phyloP scores from a whole-genome alignment of 192 early-diverging fungal species.

The Umbelopsis sp. region DNA sequence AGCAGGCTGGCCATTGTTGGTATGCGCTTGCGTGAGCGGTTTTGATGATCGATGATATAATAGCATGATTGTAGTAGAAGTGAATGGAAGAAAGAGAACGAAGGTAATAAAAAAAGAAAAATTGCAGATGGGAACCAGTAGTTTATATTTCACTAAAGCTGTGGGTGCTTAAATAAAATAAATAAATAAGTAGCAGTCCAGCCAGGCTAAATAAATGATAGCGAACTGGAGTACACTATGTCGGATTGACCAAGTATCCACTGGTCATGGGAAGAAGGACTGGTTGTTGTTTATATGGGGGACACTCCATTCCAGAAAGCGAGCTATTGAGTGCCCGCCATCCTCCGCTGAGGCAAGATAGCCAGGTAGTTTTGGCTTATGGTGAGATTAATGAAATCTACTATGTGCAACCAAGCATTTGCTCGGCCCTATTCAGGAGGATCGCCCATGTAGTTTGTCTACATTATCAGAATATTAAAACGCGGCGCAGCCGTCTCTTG shows the following conservation, averaged over 20 bases:
- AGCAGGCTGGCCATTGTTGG: neutral
- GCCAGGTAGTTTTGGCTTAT: no score
- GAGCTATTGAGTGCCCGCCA: neutral
- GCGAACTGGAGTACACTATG: neutral
- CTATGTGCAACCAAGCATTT: neutral
- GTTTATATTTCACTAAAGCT: neutral
- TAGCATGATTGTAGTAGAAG: conserved; percentile 4
- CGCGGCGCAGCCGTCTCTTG: no score
- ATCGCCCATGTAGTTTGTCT: neutral
- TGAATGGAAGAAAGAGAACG: neutral
- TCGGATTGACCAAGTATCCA: conserved; percentile 9
- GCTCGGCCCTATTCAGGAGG: neutral
- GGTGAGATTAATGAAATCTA: no score
- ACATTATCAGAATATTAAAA: neutral
- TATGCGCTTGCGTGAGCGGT: neutral
- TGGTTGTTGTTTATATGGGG: conserved; percentile 15
- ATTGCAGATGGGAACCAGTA: conserved; percentile 4
- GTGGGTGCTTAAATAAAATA: neutral
- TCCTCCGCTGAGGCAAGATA: neutral
- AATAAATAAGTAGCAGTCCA: neutral
- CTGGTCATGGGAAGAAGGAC: conserved; percentile 18
- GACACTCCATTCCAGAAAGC: neutral
- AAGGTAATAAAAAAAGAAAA: neutral
- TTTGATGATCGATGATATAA: neutral
- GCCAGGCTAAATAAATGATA: conserved; percentile 19